Evolutionary conservation across 306 rosid species (phyloP).

Genomic region (Macrotyloma uniflorum): DNA sequence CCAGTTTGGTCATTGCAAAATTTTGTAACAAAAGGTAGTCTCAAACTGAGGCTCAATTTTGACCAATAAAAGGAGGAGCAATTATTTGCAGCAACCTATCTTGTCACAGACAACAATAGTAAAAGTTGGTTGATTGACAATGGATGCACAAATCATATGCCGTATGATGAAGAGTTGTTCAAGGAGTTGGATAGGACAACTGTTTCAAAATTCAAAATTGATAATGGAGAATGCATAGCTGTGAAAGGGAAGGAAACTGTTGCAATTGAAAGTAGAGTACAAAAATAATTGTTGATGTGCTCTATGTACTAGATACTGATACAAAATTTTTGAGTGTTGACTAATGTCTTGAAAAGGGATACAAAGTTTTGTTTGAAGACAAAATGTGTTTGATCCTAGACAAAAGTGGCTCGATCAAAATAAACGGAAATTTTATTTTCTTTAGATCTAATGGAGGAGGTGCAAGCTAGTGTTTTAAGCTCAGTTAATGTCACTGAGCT

Average conservation of each 20-base stretch:
- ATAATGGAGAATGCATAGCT: not conserved
- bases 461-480: too few relatives aligned
- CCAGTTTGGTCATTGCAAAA: too few relatives aligned
- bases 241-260: not conserved
- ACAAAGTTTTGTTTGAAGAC: too few relatives aligned
- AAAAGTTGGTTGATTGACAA: not conserved
- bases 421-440: too few relatives aligned
- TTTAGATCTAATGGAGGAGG: too few relatives aligned
- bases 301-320: not conserved
- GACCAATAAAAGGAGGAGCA: not conserved
- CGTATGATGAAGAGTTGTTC: not conserved
- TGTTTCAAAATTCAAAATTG: not conserved
- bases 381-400: too few relatives aligned
- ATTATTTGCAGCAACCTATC: not conserved
- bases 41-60: too few relatives aligned
- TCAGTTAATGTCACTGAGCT: too few relatives aligned
- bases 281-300: not conserved
- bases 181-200: not conserved
- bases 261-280: not conserved
- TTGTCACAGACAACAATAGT: not conserved
- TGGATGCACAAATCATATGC: too few relatives aligned
- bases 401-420: too few relatives aligned
- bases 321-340: slow-evolving; percentile 2
- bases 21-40: too few relatives aligned
- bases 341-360: too few relatives aligned